Evolutionary conservation across 169 alveolate genomes (phyloP), one percentile per base, ranked within the genome.

Genomic region (Besnoitia besnoiti): DNA sequence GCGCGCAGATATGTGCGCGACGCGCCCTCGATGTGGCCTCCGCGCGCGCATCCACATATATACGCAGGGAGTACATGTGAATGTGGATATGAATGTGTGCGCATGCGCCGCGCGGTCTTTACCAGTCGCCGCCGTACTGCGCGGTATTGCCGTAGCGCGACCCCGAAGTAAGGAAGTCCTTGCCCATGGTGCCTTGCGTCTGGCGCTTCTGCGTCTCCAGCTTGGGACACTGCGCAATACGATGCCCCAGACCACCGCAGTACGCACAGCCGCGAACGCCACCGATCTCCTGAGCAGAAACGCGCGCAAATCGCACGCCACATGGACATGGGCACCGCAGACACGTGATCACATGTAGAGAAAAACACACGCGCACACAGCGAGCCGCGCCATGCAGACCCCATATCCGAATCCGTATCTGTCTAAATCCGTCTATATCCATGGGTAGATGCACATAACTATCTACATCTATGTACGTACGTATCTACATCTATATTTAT

Each of bases 231-330:
- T 97, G 97, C 79, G 97, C 96, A 51, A 98, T 97, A 61, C 99
- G 97, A 85, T 98, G 99, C 0, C 99, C 99, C 82, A 97, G 94
- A 35, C 98, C 99, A 35, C 99, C 99, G 93, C 99, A 98, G 80
- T 95, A 98, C 24, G 98, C 97, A 92, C 99, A 98, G 51, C 98
- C 99, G 76, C 97, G 96, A n/a, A 97, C 97, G 5, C 99, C 99
- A 1, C 98, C 98, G 47, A 97, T 96, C 79, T 94, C 97, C 95
- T 94, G 95, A 37, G 92, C 14, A 24, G 39, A 3, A 24, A 61
- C 37, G 19, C 76, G 37, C 37, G 33, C 76, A 61, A 12, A 61
- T 8, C 30, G 30, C 37, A 19, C 76, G 35, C 30, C 37, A 24
- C 76, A 61, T 12, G 3, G 35, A 7, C 76, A 7, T 7, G 19